These are phyloP conservation scores for Metschnikowia baotianmanensis DNA, from an alignment of 805 yeast genomes.

Conservation along the genomic window DNA sequence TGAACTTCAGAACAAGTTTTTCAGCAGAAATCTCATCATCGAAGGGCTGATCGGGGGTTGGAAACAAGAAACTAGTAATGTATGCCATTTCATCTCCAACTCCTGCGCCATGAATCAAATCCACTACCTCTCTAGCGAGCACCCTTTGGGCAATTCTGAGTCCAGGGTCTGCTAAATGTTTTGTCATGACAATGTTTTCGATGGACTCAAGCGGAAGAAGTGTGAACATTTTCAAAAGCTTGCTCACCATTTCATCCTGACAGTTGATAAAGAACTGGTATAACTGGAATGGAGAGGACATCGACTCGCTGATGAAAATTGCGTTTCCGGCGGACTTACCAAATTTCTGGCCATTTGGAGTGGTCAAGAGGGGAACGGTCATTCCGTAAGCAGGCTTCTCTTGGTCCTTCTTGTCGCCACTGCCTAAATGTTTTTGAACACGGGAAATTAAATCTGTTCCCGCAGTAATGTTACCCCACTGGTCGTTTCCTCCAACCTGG, in stretches of 20 bases:
- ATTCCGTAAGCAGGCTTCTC: slow-evolving; percentile 55
- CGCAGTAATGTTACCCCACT: slow-evolving; percentile 97
- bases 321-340: slow-evolving; percentile 99
- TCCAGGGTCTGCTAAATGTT: slow-evolving; percentile 61
- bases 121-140: slow-evolving; percentile 82
- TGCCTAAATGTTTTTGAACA: slow-evolving; percentile 28
- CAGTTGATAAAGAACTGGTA: slow-evolving; percentile 83
- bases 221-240: slow-evolving; percentile 73
- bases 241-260: slow-evolving; percentile 71
- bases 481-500: slow-evolving; percentile 96
- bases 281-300: slow-evolving; percentile 77
- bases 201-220: slow-evolving; percentile 66
- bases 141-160: slow-evolving; percentile 68
- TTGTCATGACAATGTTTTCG: slow-evolving; percentile 42
- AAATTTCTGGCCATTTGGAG: slow-evolving; percentile 87
- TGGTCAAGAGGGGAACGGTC: slow-evolving; percentile 86
- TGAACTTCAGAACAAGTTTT: slow-evolving; percentile 54
- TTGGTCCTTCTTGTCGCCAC: not conserved
- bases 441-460: slow-evolving; percentile 85
- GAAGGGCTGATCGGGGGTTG: slow-evolving; percentile 49
- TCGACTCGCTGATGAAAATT: slow-evolving; percentile 70
- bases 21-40: slow-evolving; percentile 46
- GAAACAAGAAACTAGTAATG: slow-evolving; percentile 67
- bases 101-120: slow-evolving; percentile 81
- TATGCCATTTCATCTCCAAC: slow-evolving; percentile 65